Conservation (phyloP, 2,329 filamentous ascomycete species). For the Arthrobotrys conoides region DNA sequence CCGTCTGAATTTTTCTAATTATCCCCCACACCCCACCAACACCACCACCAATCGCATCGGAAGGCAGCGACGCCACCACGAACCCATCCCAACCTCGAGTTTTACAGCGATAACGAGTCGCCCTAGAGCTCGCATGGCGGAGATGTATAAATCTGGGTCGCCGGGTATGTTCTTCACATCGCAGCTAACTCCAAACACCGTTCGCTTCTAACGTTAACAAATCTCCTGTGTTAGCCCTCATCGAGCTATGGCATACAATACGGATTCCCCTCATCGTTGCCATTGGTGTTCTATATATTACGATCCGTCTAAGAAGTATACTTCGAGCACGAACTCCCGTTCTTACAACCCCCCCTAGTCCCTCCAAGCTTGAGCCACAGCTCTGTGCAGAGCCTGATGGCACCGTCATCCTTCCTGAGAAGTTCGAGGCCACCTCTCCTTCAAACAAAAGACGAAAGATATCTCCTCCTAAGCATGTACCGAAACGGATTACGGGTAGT, state of each 20-base stretch:
- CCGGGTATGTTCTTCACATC: slow-evolving; percentile 11
- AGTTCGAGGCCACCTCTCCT: slow-evolving; percentile 43
- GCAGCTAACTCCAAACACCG: too few relatives aligned
- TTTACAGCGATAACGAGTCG: slow-evolving; percentile 1
- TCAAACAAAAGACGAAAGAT: slow-evolving; percentile 45
- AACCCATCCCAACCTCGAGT: neutral
- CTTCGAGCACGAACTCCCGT: slow-evolving; percentile 11
- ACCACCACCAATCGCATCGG: slow-evolving; percentile 26
- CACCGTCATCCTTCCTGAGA: slow-evolving; percentile 43
- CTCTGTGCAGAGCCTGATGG: slow-evolving; percentile 52
- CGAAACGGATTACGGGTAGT: slow-evolving; percentile 65
- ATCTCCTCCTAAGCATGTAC: slow-evolving; percentile 65
- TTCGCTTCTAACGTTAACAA: slow-evolving; percentile 1
- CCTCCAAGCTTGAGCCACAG: slow-evolving; percentile 55
- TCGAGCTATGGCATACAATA: slow-evolving; percentile 52
- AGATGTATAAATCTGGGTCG: neutral
- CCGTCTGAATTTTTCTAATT: neutral
- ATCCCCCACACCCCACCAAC: slow-evolving; percentile 9
- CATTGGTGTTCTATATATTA: slow-evolving; percentile 22
- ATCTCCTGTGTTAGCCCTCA: slow-evolving; percentile 23
- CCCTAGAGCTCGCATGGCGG: slow-evolving; percentile 6
- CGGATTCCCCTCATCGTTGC: slow-evolving; percentile 29
- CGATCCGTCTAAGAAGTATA: slow-evolving; percentile 17
- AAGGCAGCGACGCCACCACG: slow-evolving; percentile 18
- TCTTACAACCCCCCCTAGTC: slow-evolving; percentile 40